Evolutionary conservation across 805 yeast genomes (phyloP), one percentile per base, ranked within the genome.

Genomic region (Kuraishia hungarica): DNA sequence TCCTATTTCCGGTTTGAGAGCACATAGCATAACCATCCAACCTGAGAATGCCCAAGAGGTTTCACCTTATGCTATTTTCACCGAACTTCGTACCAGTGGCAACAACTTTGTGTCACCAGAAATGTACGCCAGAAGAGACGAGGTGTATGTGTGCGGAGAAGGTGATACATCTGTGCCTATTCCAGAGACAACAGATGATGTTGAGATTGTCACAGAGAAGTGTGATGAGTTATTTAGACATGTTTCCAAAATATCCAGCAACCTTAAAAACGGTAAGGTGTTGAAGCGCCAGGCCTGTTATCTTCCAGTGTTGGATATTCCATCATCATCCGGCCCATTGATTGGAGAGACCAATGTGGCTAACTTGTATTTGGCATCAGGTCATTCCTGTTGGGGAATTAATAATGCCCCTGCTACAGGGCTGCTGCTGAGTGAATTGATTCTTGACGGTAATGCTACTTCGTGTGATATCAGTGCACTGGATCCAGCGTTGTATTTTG

Each of bases 301-400:
- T 68, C 76, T 93, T 63, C 99, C 99, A 0, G 97, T 93, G 4
- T 78, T 93, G 53, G 97, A 93, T 66, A 93, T 91, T 8, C 96
- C 97, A 1, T 87, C 96, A 3, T 82, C 89, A 47, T 82, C 93
- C 1, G 99, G 99, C 5, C 99, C 99, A 0, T 74, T 94, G 54
- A 85, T 93, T 61, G 99, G 99, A 51, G 93, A 89, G 62, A 93
- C 98, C 0, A 91, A 91, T 64, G 96, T 92, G 7, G 82, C 80
- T 22, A 84, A 85, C 57, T 73, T 93, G 58, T 87, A 74, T 62
- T 69, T 93, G 55, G 97, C 97, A 1, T 82, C 93, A 17, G 99
- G 98, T 0, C 99, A 93, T 70, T 87, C 97, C 17, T 94, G 98
- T 72, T 93, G 99, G 99, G 99, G 99, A 22, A 94, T 93, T 59